Percentiles rank a stretch among this genome's conserved stretches.
Evolutionary conservation across 306 rosid species (phyloP).

Genomic region (Trichosanthes cucumerina): DNA sequence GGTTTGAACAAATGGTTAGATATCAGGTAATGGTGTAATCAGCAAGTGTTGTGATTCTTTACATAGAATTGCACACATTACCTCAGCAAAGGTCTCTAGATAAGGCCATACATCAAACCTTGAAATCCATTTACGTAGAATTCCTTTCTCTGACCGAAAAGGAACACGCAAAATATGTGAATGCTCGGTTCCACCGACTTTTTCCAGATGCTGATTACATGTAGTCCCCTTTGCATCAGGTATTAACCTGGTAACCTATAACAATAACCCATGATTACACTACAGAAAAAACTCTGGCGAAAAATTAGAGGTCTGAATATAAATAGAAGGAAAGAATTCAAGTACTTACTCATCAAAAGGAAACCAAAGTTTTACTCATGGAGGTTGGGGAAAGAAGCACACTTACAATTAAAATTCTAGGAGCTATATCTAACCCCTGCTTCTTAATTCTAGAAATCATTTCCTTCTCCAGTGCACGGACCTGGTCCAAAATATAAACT

Average conservation of each 20-base stretch:
- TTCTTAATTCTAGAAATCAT: conserved; percentile 71
- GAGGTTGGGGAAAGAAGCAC: background rate
- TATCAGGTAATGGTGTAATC: background rate
- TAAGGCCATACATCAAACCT: conserved; percentile 96
- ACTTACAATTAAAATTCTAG: conserved; percentile 78
- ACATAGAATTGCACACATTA: conserved; percentile 11
- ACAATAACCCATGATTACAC: background rate
- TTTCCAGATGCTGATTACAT: conserved; percentile 87
- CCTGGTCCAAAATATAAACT: conserved; percentile 94
- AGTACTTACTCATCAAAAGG: background rate
- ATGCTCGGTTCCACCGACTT: conserved; percentile 73
- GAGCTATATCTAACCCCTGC: conserved; percentile 70
- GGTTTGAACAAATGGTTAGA: background rate
- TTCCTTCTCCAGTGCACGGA: conserved; percentile 90
- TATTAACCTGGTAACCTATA: conserved; percentile 70
- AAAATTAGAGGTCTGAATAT: background rate
- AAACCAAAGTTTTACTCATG: background rate
- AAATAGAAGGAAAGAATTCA: background rate
- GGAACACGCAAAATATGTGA: conserved; percentile 87
- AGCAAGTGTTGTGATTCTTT: background rate
- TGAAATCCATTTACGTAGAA: conserved; percentile 83
- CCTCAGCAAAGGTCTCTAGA: conserved; percentile 89
- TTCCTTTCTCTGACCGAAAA: conserved; percentile 67
- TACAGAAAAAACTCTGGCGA: background rate
- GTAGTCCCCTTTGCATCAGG: conserved; percentile 93